Base-by-base conservation (phyloP, 768 basidiomycete species). In the Termitomyces sp. region DNA sequence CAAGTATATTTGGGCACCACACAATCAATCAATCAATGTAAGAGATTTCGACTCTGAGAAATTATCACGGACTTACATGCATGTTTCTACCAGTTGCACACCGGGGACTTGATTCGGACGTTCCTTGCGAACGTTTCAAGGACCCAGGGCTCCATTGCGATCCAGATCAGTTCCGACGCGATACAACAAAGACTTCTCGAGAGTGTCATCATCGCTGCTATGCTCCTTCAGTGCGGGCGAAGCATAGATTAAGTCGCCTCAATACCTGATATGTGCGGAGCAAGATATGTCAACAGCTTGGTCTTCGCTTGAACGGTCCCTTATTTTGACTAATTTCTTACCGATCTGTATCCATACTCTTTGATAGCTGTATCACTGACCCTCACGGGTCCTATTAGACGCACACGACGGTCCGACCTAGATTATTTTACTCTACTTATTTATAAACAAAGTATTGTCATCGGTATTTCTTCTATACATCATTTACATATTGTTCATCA, bases 171-270 rank as follows among this genome's bases (percentile, higher is more conserved):
- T 2, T 69, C 79, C 1, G 78, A 82, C 46, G 84, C 82, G 15
- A 70, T 87, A 34, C 78, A 83, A 57, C 72, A 78, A 8, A 79
- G 78, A 16, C 76, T 89, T 18, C 72, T 86, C 5, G 81, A 87
- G 24, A 67, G 75, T 8, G 69, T 75, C 58, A 66, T 87, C 30
- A 73, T 82, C 11, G 84, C 82, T 0, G 76, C 82, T 0, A 63
- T 82, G 6, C 72, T 88, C 24, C 72, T 88, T 46, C 82, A 81
- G 58, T 84, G 76, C 52, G 87, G 87, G n/a, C 80, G 78, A 57
- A 82, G 75, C 69, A 82, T 89, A 24, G 87, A 87, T 62, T 88
- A 65, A 65, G 20, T 33, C n/a, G 20, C 36, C 27, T 15, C 13
- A 6, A 45, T 16, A 7, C 30, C 4, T 8, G 12, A 24, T n/a